Percentiles rank a stretch among this genome's conserved stretches.
Evolutionary conservation across 331 rosid genomes (phyloP).

Genomic region (Malus hybrid): DNA sequence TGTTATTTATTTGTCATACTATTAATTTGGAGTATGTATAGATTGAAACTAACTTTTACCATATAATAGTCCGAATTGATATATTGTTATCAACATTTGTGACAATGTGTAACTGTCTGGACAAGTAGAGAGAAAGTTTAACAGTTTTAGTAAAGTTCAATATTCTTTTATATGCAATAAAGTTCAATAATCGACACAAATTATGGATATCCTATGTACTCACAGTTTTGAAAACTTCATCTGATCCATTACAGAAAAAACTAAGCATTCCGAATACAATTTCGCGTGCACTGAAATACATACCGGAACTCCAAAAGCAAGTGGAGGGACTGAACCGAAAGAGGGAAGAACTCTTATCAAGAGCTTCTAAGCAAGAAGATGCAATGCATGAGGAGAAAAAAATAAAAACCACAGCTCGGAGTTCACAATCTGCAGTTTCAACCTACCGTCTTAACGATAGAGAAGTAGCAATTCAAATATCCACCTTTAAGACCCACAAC

Average conservation of each 20-base stretch:
- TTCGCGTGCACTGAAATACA: slow-evolving; percentile 38
- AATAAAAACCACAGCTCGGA: slow-evolving; percentile 10
- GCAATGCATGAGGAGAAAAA: not conserved
- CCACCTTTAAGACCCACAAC: slow-evolving; percentile 17
- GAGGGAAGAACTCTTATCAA: slow-evolving; percentile 38
- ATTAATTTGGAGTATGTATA: too few relatives aligned
- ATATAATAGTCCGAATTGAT: not conserved
- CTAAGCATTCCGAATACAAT: slow-evolving; percentile 56
- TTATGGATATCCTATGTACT: not conserved
- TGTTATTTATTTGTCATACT: too few relatives aligned
- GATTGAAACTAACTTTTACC: not conserved
- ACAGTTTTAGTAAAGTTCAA: too few relatives aligned
- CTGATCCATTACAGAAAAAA: slow-evolving; percentile 30
- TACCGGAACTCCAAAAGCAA: slow-evolving; percentile 50
- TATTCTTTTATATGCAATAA: too few relatives aligned
- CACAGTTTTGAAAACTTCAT: not conserved
- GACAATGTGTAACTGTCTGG: too few relatives aligned
- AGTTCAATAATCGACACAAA: too few relatives aligned
- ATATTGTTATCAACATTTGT: not conserved
- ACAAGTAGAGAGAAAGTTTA: too few relatives aligned
- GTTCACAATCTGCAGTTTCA: slow-evolving; percentile 33
- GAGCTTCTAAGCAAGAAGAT: slow-evolving; percentile 22
- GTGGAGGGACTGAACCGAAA: slow-evolving; percentile 35
- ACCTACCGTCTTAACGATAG: slow-evolving; percentile 30
- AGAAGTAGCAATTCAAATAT: slow-evolving; percentile 43